phyloP scores from a whole-genome alignment of 352 stramenopile genomes.

The Phytopythium helicoides region DNA sequence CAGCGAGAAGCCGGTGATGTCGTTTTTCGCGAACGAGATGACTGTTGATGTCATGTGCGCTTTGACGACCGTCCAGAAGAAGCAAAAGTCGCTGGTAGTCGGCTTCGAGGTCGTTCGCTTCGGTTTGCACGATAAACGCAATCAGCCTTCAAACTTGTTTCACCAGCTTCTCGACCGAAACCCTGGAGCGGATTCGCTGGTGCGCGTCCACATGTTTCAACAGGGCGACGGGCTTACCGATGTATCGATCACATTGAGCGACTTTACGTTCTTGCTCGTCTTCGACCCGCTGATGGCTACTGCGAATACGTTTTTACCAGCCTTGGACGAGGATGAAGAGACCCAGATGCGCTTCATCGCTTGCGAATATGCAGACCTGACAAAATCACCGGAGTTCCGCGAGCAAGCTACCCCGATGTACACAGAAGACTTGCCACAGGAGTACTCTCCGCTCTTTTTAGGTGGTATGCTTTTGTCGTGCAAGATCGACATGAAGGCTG shows the following conservation, averaged over 20 bases:
- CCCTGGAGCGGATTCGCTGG: slow-evolving; percentile 48
- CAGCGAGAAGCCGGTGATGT: slow-evolving; percentile 42
- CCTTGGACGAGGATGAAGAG: slow-evolving; percentile 62
- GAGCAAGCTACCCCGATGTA: slow-evolving; percentile 47
- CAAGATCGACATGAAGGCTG: slow-evolving; percentile 49
- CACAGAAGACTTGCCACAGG: slow-evolving; percentile 50
- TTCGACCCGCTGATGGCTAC: slow-evolving; percentile 69
- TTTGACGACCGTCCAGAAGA: slow-evolving; percentile 38
- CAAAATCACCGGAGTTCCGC: slow-evolving; percentile 55
- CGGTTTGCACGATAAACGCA: slow-evolving; percentile 66
- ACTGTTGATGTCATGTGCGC: slow-evolving; percentile 40
- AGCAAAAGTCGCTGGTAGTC: slow-evolving; percentile 35
- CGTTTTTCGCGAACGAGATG: slow-evolving; percentile 55
- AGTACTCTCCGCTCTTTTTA: slow-evolving; percentile 72
- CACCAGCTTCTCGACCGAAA: slow-evolving; percentile 75
- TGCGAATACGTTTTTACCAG: slow-evolving; percentile 57
- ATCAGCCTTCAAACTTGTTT: slow-evolving; percentile 68
- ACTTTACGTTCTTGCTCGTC: slow-evolving; percentile 71
- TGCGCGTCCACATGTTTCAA: slow-evolving; percentile 49
- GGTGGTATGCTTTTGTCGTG: slow-evolving; percentile 47
- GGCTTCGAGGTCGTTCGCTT: slow-evolving; percentile 58
- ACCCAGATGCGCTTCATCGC: slow-evolving; percentile 73
- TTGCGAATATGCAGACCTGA: slow-evolving; percentile 35
- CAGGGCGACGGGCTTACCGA: slow-evolving; percentile 53
- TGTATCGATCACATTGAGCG: slow-evolving; percentile 43